These are phyloP conservation scores for Bacidia gigantensis DNA, from an alignment of 495 filamentous ascomycete species.

Conservation along the genomic window DNA sequence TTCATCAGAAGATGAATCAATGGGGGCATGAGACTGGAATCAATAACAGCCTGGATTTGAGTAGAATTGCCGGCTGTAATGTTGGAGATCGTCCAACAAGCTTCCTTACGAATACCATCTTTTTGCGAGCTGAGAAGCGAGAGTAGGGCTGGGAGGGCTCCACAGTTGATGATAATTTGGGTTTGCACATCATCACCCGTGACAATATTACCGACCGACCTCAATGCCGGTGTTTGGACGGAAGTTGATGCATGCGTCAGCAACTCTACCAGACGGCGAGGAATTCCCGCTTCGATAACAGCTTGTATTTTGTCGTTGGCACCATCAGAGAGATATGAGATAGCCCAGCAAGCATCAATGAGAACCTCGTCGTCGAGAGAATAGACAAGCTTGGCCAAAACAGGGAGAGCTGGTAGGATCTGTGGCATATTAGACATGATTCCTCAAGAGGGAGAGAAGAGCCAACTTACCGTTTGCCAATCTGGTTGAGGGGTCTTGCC, in stretches of 20 bases:
- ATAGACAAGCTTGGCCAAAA: conserved; percentile 94
- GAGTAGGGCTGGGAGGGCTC: conserved; percentile 77
- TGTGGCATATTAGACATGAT: conserved; percentile 22
- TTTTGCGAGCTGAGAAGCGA: conserved; percentile 91
- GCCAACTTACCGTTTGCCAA: conserved; percentile 71
- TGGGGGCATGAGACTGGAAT: conserved; percentile 91
- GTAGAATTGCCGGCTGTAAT: conserved; percentile 95
- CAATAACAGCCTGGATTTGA: conserved; percentile 94
- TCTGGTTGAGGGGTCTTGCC: conserved; percentile 98
- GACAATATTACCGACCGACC: conserved; percentile 97
- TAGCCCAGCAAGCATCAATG: conserved; percentile 99
- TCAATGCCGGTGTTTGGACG: conserved; percentile 92
- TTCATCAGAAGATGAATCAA: conserved; percentile 90
- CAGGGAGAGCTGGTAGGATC: conserved; percentile 93
- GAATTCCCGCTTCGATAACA: conserved; percentile 96
- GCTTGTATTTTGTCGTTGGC: conserved; percentile 99
- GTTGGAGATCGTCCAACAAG: conserved; percentile 99
- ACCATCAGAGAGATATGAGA: conserved; percentile 98
- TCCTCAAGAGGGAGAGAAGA: background rate
- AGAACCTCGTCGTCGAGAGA: conserved; percentile 97
- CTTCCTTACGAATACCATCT: conserved; percentile 98
- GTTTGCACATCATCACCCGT: conserved; percentile 98
- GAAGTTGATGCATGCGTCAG: conserved; percentile 99
- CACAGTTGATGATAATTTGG: conserved; percentile 98
- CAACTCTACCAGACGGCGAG: conserved; percentile 90